Evolutionary conservation across 176 grass and related monocot species (phyloP).

Genomic region (Dactylis glomerata): DNA sequence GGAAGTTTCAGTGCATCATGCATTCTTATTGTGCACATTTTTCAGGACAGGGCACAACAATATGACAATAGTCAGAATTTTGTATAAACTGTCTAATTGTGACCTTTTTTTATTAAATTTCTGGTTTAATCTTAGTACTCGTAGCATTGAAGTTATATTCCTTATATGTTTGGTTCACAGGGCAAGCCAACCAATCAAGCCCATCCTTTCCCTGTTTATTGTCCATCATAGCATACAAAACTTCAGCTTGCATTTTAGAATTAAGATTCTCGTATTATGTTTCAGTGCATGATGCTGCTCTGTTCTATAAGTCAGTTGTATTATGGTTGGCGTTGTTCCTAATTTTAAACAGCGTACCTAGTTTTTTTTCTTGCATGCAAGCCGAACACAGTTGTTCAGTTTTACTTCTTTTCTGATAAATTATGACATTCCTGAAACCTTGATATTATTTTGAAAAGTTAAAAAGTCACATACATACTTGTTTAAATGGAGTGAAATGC

Average conservation of each 20-base stretch:
- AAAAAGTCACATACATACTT: background rate
- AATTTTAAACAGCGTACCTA: background rate
- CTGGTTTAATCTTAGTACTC: background rate
- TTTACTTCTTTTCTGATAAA: background rate
- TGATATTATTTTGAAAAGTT: background rate
- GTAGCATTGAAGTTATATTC: background rate
- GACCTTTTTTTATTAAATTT: background rate
- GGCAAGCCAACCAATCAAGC: background rate
- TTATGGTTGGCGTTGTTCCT: background rate
- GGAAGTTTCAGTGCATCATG: background rate
- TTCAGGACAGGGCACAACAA: background rate
- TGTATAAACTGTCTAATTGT: background rate
- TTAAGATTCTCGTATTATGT: background rate
- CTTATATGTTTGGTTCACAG: slow-evolving; percentile 1
- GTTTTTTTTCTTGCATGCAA: background rate
- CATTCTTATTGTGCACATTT: background rate
- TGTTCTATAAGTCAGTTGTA: background rate
- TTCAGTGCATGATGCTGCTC: no score
- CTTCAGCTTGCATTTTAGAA: background rate
- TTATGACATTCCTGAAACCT: background rate
- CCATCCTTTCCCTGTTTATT: background rate
- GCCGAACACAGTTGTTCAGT: background rate
- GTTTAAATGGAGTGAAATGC: background rate
- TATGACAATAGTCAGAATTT: background rate
- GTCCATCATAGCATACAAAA: background rate